phyloP scores from a whole-genome alignment of 345 rosid species.

The Xanthoceras sorbifolium region DNA sequence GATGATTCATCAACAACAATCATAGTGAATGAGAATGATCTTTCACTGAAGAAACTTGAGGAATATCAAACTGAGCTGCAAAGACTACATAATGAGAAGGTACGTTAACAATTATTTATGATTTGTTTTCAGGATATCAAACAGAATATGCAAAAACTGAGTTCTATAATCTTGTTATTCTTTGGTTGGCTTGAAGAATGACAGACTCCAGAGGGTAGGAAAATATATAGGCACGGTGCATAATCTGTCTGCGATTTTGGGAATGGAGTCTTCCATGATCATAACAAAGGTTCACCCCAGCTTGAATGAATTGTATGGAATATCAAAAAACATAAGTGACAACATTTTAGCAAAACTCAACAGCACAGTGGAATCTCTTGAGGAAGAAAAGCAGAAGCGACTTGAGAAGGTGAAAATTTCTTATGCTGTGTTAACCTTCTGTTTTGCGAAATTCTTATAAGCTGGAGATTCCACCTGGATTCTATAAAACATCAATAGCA shows the following conservation, averaged over 20 bases:
- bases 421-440: constrained; percentile 15
- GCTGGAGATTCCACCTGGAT: neutral
- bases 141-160: constrained; percentile 3
- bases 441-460: constrained; percentile 9
- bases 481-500: neutral
- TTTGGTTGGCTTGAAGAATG: constrained; percentile 51
- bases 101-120: constrained; percentile 21
- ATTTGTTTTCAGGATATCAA: neutral
- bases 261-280: constrained; percentile 93
- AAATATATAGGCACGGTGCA: constrained; percentile 60
- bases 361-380: constrained; percentile 74
- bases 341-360: constrained; percentile 72
- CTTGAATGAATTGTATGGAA: constrained; percentile 84
- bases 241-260: constrained; percentile 69
- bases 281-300: constrained; percentile 96
- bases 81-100: constrained; percentile 87
- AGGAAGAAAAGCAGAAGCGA: constrained; percentile 76
- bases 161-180: constrained; percentile 6
- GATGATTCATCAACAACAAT: constrained; percentile 63
- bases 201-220: constrained; percentile 86
- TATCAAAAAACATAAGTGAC: constrained; percentile 92
- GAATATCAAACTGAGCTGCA: constrained; percentile 87
- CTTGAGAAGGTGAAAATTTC: constrained; percentile 73
- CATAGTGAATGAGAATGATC: constrained; percentile 74
- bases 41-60: constrained; percentile 86